These are phyloP conservation scores for Xylaria scruposa DNA, from an alignment of 495 filamentous ascomycete species.

Conservation along the genomic window DNA sequence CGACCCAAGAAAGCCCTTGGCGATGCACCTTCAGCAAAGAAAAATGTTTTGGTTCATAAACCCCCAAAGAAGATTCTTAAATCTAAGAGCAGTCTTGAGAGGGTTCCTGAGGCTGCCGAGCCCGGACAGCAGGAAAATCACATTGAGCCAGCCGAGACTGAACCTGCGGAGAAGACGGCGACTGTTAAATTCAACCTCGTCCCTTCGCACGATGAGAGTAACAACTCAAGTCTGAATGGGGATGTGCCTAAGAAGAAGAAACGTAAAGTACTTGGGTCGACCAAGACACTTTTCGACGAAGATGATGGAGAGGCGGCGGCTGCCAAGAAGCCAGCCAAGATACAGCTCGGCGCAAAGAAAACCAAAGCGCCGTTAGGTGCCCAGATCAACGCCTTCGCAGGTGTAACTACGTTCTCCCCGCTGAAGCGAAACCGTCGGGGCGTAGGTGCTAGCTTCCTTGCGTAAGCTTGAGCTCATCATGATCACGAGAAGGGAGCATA, in stretches of 20 bases:
- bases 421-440: slow-evolving; percentile 78
- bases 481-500: slow-evolving; percentile 17
- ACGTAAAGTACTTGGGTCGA: slow-evolving; percentile 69
- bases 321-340: slow-evolving; percentile 46
- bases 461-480: slow-evolving; percentile 35
- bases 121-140: slow-evolving; percentile 25
- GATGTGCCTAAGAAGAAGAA: slow-evolving; percentile 72
- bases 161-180: slow-evolving; percentile 37
- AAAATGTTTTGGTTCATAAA: slow-evolving; percentile 46
- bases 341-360: slow-evolving; percentile 39
- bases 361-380: slow-evolving; percentile 40
- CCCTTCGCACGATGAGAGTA: slow-evolving; percentile 37
- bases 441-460: slow-evolving; percentile 61
- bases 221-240: slow-evolving; percentile 31
- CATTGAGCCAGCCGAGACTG: slow-evolving; percentile 28
- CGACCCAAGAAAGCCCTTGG: slow-evolving; percentile 47
- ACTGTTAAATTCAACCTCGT: slow-evolving; percentile 42
- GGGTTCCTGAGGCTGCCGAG: slow-evolving; percentile 57
- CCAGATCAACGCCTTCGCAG: slow-evolving; percentile 47
- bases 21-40: slow-evolving; percentile 50
- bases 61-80: slow-evolving; percentile 40
- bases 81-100: slow-evolving; percentile 47
- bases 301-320: slow-evolving; percentile 65
- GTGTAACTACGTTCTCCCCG: slow-evolving; percentile 71
- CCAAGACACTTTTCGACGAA: slow-evolving; percentile 76